Evolutionary conservation across 1,139 yeast species (phyloP).

Genomic region (Kurtzmaniella quercitrusa): DNA sequence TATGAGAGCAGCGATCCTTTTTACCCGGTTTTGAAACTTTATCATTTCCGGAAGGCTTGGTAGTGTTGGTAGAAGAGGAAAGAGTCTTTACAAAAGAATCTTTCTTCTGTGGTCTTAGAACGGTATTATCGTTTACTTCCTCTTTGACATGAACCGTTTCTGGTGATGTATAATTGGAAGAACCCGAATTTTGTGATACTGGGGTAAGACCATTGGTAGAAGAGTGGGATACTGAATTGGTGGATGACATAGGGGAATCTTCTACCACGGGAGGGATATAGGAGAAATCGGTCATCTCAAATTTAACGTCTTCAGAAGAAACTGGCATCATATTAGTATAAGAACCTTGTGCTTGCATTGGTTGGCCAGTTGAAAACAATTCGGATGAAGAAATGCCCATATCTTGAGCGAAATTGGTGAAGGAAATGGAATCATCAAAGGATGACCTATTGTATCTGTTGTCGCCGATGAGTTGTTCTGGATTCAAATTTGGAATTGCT

Average conservation of each 20-base stretch:
- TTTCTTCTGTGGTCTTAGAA: neutral
- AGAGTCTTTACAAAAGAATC: neutral
- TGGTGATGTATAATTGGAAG: slow-evolving; percentile 33
- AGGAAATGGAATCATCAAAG: neutral
- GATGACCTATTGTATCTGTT: slow-evolving; percentile 3
- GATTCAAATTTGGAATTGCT: slow-evolving; percentile 15
- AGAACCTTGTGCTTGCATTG: neutral
- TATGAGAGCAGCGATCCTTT: slow-evolving; percentile 68
- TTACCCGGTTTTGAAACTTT: slow-evolving; percentile 32
- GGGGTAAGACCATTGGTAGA: slow-evolving; percentile 23
- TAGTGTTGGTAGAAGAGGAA: neutral
- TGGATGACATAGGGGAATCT: slow-evolving; percentile 12
- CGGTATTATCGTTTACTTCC: neutral
- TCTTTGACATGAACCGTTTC: slow-evolving; percentile 14
- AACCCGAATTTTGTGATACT: slow-evolving; percentile 21
- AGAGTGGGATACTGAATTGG: slow-evolving; percentile 15
- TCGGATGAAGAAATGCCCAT: neutral
- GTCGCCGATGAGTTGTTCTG: slow-evolving; percentile 13
- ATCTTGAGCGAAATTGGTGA: neutral
- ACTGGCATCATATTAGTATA: neutral
- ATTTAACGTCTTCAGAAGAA: neutral
- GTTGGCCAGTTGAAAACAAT: neutral
- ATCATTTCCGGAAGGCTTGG: slow-evolving; percentile 4
- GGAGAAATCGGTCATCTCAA: neutral
- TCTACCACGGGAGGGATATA: neutral